phyloP scores from a whole-genome alignment of 768 basidiomycete species.

The Tricholoma saponaceum region DNA sequence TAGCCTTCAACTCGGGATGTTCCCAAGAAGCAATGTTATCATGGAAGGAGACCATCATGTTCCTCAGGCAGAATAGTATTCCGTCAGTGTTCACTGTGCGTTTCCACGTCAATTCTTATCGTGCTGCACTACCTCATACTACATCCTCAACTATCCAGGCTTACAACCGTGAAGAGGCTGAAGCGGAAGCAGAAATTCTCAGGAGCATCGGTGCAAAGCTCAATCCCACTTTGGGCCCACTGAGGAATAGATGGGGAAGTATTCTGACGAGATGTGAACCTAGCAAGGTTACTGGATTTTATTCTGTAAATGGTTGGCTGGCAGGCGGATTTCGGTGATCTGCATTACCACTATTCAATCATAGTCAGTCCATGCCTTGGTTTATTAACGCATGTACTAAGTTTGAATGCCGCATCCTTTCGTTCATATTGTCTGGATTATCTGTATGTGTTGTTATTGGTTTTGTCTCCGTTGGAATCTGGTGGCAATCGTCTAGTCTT shows the following conservation, averaged over 20 bases:
- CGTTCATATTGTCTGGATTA: too few relatives aligned
- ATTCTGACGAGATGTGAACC: conserved; percentile 23
- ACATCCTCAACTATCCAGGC: conserved; percentile 20
- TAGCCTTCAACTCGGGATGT: conserved; percentile 32
- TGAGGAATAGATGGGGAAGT: conserved; percentile 30
- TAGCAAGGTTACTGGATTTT: conserved; percentile 27
- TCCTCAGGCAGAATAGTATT: conserved; percentile 21
- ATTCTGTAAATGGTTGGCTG: conserved; percentile 31
- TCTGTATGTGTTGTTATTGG: too few relatives aligned
- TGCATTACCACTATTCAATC: too few relatives aligned
- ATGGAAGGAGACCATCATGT: conserved; percentile 23
- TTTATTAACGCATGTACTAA: too few relatives aligned
- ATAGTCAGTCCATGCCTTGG: too few relatives aligned
- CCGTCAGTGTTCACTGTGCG: conserved; percentile 31
- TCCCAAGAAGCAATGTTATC: conserved; percentile 17
- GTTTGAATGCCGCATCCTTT: too few relatives aligned
- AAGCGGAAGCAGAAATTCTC: conserved; percentile 22
- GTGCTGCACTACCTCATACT: not conserved
- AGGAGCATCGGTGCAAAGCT: conserved; percentile 18
- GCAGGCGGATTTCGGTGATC: conserved; percentile 26
- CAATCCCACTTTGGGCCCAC: conserved; percentile 21
- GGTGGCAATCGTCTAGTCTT: too few relatives aligned
- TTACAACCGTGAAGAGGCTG: conserved; percentile 27
- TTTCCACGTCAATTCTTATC: not conserved
- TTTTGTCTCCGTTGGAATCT: too few relatives aligned